Percentiles rank a stretch among this genome's conserved stretches.
phyloP scores from a whole-genome alignment of 129 eudicot species.

The Logfia minima region DNA sequence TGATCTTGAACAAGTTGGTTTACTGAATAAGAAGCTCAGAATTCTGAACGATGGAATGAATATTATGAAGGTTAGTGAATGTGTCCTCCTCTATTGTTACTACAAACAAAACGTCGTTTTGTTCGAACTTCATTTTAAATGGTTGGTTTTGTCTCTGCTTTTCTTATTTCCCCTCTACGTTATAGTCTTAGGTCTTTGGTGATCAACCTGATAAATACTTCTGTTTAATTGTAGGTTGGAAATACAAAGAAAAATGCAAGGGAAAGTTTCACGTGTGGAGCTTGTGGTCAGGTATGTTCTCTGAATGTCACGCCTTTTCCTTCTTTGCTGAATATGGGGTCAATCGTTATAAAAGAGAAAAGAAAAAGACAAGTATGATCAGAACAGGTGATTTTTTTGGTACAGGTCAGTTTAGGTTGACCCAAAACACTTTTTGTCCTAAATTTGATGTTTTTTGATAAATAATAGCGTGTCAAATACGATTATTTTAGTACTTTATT shows the following conservation, averaged over 20 bases:
- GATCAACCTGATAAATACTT: not conserved
- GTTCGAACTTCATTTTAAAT: not conserved
- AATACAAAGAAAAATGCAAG: slow-evolving; percentile 93
- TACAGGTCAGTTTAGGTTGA: not conserved
- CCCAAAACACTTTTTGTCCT: not conserved
- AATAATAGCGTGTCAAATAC: not conserved
- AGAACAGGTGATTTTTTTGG: not conserved
- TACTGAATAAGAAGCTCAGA: slow-evolving; percentile 67
- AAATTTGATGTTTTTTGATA: not conserved
- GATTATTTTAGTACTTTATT: not conserved
- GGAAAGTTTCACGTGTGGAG: slow-evolving; percentile 92
- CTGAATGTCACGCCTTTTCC: not conserved
- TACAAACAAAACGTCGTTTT: not conserved
- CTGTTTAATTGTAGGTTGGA: slow-evolving; percentile 47
- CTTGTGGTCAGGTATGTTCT: slow-evolving; percentile 90
- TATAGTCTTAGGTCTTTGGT: not conserved
- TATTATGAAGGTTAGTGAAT: slow-evolving; percentile 33
- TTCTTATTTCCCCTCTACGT: not conserved
- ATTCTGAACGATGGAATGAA: slow-evolving; percentile 78
- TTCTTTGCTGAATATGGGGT: not conserved
- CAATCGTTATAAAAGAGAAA: not conserved
- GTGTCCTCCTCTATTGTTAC: not conserved
- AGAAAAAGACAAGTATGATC: slow-evolving; percentile 3
- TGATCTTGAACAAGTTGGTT: slow-evolving; percentile 57
- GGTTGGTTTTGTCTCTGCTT: not conserved